These are phyloP conservation scores for Physaria fendleri DNA, from an alignment of 345 rosid species.

Conservation along the genomic window DNA sequence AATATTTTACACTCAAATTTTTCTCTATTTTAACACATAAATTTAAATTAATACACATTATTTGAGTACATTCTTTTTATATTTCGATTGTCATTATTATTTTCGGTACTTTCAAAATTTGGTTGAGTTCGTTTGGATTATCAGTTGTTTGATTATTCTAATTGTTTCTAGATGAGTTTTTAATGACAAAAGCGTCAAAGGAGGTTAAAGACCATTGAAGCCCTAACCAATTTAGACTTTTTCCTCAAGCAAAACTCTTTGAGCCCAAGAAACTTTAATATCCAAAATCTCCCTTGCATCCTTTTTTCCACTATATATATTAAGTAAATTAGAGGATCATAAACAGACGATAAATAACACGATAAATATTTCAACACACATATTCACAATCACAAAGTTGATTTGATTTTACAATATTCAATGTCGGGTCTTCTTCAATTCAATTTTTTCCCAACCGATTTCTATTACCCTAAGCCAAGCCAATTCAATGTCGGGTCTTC, in stretches of 20 bases:
- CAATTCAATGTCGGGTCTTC: slow-evolving; percentile 25
- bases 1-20: too few species aligned
- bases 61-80: too few species aligned
- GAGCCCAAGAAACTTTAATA: slow-evolving; percentile 4
- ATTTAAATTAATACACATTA: too few species aligned
- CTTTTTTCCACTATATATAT: not conserved
- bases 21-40: too few species aligned
- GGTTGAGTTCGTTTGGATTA: too few species aligned
- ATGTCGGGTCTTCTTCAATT: slow-evolving; percentile 36
- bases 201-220: slow-evolving; percentile 1
- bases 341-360: not conserved
- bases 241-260: slow-evolving; percentile 25
- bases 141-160: slow-evolving; percentile 1
- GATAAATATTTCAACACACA: not conserved
- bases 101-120: too few species aligned
- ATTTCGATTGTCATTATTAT: too few species aligned
- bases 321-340: not conserved
- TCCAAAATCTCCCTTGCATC: not conserved
- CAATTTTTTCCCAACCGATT: slow-evolving; percentile 46
- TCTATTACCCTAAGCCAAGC: slow-evolving; percentile 31
- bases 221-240: slow-evolving; percentile 5
- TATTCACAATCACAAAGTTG: not conserved
- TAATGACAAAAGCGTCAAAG: slow-evolving; percentile 4
- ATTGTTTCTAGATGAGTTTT: slow-evolving; percentile 8
- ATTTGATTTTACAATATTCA: not conserved